These are phyloP conservation scores for Pyronema domesticum DNA, from an alignment of 495 filamentous ascomycete genomes.

Conservation along the genomic window DNA sequence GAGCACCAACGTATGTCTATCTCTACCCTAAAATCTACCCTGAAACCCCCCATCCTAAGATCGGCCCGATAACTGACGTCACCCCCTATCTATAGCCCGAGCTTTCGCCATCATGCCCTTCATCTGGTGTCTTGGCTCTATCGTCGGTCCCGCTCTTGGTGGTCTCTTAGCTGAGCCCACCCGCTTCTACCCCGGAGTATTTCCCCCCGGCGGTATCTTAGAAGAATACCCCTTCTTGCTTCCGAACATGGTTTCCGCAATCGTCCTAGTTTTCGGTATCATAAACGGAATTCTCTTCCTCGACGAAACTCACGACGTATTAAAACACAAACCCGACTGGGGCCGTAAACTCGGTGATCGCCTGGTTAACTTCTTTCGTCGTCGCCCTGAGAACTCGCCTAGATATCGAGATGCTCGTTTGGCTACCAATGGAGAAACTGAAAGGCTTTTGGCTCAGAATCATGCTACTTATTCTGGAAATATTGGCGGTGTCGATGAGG, in stretches of 20 bases:
- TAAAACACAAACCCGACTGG: conserved; percentile 54
- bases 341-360: conserved; percentile 62
- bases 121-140: conserved; percentile 87
- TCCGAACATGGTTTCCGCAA: conserved; percentile 79
- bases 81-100: conserved; percentile 35
- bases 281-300: conserved; percentile 73
- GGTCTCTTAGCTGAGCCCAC: conserved; percentile 78
- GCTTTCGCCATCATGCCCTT: conserved; percentile 96
- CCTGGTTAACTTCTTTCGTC: conserved; percentile 36
- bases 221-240: conserved; percentile 79
- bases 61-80: not conserved
- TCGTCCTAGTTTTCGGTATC: conserved; percentile 59
- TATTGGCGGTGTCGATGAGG: not conserved
- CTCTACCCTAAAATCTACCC: too few relatives aligned
- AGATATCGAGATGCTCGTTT: conserved; percentile 22
- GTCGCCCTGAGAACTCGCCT: conserved; percentile 36
- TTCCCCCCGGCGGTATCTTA: conserved; percentile 55
- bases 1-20: conserved; percentile 61
- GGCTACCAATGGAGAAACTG: conserved; percentile 29
- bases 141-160: conserved; percentile 78
- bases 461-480: conserved; percentile 4
- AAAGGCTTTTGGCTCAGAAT: conserved; percentile 25
- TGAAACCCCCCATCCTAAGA: too few relatives aligned
- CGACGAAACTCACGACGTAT: conserved; percentile 84
- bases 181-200: conserved; percentile 58